phyloP scores from a whole-genome alignment of 2,329 filamentous ascomycete genomes.

The Sclerotinia borealis region DNA sequence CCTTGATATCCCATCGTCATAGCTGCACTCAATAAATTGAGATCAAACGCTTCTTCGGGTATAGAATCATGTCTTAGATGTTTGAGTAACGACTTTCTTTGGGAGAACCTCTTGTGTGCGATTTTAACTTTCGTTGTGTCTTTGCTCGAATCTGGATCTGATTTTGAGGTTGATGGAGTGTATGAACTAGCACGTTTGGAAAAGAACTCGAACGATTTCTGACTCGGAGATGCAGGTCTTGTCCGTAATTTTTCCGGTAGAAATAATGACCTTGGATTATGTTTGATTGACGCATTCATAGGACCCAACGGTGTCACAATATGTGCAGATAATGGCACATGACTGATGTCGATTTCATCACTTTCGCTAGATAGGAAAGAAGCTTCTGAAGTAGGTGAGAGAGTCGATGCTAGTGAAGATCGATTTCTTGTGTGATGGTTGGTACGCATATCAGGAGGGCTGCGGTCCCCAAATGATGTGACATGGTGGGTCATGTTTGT shows the following conservation, averaged over 20 bases:
- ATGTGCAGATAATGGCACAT: conserved; percentile 19
- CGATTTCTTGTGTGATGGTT: not conserved
- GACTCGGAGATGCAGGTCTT: conserved; percentile 18
- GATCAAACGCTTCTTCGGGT: conserved; percentile 28
- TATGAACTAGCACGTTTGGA: not conserved
- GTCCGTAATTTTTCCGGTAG: conserved; percentile 21
- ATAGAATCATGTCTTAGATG: conserved; percentile 21
- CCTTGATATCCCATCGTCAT: conserved; percentile 23
- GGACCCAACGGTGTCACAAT: not conserved
- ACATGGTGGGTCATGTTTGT: not conserved
- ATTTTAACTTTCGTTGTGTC: not conserved
- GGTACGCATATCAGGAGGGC: not conserved
- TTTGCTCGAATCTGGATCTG: not conserved
- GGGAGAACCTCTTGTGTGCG: conserved; percentile 15
- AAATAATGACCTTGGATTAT: conserved; percentile 12
- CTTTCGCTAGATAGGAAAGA: not conserved
- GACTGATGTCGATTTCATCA: conserved; percentile 26
- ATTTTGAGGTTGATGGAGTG: not conserved
- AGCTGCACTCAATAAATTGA: conserved; percentile 26
- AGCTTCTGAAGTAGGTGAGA: not conserved
- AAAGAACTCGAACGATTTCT: not conserved
- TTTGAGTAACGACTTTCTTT: conserved; percentile 21
- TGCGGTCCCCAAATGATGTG: not conserved
- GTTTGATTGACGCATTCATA: not conserved
- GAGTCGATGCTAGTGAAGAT: not conserved